Base-by-base conservation (phyloP, 2,329 filamentous ascomycete genomes). In the Hymenotorrendiella dingleyae region DNA sequence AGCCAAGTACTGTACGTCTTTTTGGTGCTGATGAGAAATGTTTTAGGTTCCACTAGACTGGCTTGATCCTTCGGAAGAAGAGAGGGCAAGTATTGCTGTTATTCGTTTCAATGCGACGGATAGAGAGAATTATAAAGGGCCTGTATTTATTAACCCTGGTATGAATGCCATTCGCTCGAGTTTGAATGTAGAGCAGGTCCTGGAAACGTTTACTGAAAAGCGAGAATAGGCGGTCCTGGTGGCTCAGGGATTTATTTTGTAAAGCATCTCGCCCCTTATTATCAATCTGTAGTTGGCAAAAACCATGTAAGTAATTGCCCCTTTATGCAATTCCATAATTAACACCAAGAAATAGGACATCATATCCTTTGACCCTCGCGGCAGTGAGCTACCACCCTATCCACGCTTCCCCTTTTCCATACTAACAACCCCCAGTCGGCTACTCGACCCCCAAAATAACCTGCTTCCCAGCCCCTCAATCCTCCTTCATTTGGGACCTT, bases 321-420 rank as follows among this genome's bases (percentile, higher is more conserved):
- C n/a, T 11, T 9, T 6, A 9, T 24, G 19, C n/a, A 17, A 9
- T 8, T 12, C 11, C 14, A 16, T 27, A 27, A 6, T 11, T 8
- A 10, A 20, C 22, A 21, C 17, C 10, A 20, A 34, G 16, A 34
- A 34, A 4, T n/a, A 32, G 42, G 71, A 76, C 36, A 62, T 76
- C 3, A 64, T 76, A 47, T 66, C 68, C 30, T 74, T 71, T 40
- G 72, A 76, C 40, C 71, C 72, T 3, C 66, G 73, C 23, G 73
- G 73, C 24, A 58, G 65, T 67, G 40, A 22, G 29, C 20, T 14
- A 24, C 11, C 5, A 11, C 14, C 3, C n/a, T 11, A 5, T 16
- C 10, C 16, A n/a, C 20, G n/a, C 12, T 20, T 2, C 12, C 7
- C n/a, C 3, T 14, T 12, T 21, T 9, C 11, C 17, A 32, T 24